Evolutionary conservation across 768 basidiomycete genomes (phyloP).

Genomic region (Exidia glandulosa): DNA sequence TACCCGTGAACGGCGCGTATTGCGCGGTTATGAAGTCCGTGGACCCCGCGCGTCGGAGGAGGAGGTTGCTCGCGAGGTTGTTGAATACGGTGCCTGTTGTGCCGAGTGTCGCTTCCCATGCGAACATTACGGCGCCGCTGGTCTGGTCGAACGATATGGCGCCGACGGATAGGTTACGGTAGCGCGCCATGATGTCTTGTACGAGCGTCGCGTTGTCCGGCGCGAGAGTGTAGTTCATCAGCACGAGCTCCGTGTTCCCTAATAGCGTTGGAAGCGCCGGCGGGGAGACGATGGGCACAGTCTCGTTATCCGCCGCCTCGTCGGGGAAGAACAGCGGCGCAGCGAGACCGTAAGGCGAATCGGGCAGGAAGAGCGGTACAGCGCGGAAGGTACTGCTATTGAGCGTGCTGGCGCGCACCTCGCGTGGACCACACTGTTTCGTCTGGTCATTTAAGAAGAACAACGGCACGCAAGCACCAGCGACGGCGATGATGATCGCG

Average conservation of each 20-base stretch:
- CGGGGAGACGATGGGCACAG: conserved; percentile 37
- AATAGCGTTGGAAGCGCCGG: conserved; percentile 38
- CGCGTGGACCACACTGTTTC: conserved; percentile 20
- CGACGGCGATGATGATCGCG: conserved; percentile 36
- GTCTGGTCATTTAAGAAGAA: conserved; percentile 36
- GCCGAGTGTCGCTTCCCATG: conserved; percentile 63
- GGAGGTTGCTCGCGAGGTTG: conserved; percentile 56
- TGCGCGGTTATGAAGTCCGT: conserved; percentile 40
- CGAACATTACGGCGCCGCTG: conserved; percentile 43
- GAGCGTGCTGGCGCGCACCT: conserved; percentile 37
- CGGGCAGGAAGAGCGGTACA: conserved; percentile 46
- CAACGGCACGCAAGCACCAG: conserved; percentile 57
- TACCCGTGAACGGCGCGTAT: conserved; percentile 47
- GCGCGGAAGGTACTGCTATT: conserved; percentile 16
- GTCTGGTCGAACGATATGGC: conserved; percentile 52
- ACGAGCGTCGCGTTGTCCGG: conserved; percentile 54
- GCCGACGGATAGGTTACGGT: conserved; percentile 47
- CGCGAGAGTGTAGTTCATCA: conserved; percentile 33
- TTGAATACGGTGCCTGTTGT: conserved; percentile 48
- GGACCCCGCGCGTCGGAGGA: conserved; percentile 42
- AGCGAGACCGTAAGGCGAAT: conserved; percentile 20
- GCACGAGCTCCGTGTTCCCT: conserved; percentile 26
- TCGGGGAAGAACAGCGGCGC: conserved; percentile 18
- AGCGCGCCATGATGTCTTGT: conserved; percentile 37
- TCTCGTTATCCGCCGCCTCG: conserved; percentile 19